Base-by-base conservation (phyloP, 352 stramenopile genomes). In the Globisporangium splendens region DNA sequence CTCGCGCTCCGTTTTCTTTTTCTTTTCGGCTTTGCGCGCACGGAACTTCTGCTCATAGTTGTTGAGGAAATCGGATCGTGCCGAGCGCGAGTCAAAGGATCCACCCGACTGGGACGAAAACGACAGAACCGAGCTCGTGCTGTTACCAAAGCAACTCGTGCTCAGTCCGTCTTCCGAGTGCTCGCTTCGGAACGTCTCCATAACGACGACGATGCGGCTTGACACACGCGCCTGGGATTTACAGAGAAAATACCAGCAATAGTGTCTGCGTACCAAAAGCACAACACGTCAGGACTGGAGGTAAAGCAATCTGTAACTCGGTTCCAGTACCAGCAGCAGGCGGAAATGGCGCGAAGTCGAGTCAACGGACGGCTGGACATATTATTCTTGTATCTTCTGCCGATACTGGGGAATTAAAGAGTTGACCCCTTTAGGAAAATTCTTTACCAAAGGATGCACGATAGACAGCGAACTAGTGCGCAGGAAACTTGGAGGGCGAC, bases 41-140 rank as follows among this genome's bases (percentile, higher is more conserved):
- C 69, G 65, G 48, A 88, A 86, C 63, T 79, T 81, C 2, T 80
- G 68, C 64, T 88, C 78, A 44, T 72, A 86, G 56, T 51, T 81
- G 46, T 62, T 78, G 1, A 90, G 39, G 24, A 82, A 83, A 42
- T 79, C 72, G 8, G 76, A 78, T 10, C 80, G 77, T 6, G 73
- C 75, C 0, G 69, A 77, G 8, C 66, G 56, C 66, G 73, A 75
- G 35, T 55, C 53, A 22, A 70, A 54, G 0, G 68, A 81, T 0
- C 33, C 43, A 35, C 65, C 70, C 8, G 71, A 67, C 2, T 69
- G 55, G 0, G 73, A 73, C 2, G 67, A 65, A n/a, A 81, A 79
- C 12, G 75, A 85, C 1, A 81, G 54, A 8, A 72, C 79, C 33
- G 63, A 44, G 31, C 44, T 62, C 10, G 50, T 54, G 51, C 60